These are phyloP conservation scores for Eucalyptus grandis DNA, from an alignment of 345 rosid genomes.

Conservation along the genomic window DNA sequence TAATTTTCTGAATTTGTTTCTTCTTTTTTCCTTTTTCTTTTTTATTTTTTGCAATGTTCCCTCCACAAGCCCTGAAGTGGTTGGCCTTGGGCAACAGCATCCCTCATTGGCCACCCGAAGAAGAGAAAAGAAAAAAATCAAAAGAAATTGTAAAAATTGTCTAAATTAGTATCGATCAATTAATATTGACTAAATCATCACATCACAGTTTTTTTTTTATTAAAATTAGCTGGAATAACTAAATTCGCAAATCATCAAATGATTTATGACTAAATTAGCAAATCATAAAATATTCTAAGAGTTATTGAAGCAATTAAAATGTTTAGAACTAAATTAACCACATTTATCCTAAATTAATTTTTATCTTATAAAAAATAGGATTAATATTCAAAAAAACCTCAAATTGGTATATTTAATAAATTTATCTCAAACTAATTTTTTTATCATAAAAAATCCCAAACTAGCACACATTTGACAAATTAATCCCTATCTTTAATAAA, in stretches of 20 bases:
- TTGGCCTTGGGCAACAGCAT: too few species aligned
- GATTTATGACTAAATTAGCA: not conserved
- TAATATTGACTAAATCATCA: too few species aligned
- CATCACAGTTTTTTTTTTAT: too few species aligned
- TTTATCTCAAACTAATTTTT: not conserved
- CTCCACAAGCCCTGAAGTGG: too few species aligned
- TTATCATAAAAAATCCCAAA: accelerated
- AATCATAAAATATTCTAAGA: not conserved
- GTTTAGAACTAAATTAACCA: accelerated
- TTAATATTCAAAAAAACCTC: accelerated
- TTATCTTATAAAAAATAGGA: not conserved
- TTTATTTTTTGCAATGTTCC: too few species aligned
- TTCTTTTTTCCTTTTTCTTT: too few species aligned
- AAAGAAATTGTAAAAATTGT: not conserved
- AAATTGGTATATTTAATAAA: accelerated
- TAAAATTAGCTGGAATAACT: not conserved
- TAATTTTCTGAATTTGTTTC: too few species aligned
- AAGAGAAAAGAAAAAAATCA: not conserved
- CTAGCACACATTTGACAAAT: accelerated
- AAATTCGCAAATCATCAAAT: accelerated
- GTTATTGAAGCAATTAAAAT: accelerated
- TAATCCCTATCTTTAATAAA: not conserved
- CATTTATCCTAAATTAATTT: not conserved
- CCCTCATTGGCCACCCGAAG: too few species aligned
- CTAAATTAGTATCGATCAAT: accelerated